Evolutionary conservation across 495 filamentous ascomycete species (phyloP).

Genomic region (Xylona heveae): DNA sequence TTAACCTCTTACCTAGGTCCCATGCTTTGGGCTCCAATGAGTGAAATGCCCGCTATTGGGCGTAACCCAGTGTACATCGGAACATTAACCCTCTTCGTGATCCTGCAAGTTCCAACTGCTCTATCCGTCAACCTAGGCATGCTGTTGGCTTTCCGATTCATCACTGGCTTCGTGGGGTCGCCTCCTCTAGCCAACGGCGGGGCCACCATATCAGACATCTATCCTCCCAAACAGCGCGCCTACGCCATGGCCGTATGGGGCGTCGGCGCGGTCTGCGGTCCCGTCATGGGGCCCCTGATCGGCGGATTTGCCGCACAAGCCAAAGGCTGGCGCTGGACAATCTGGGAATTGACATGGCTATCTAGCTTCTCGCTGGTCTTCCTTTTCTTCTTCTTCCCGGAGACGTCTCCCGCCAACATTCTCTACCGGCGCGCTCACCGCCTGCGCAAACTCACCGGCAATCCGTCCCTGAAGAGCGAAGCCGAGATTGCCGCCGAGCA

Average conservation of each 20-base stretch:
- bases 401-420: slow-evolving; percentile 18
- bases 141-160: slow-evolving; percentile 30
- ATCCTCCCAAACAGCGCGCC: slow-evolving; percentile 21
- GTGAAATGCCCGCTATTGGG: slow-evolving; percentile 27
- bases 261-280: slow-evolving; percentile 16
- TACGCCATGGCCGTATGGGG: slow-evolving; percentile 20
- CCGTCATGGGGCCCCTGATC: slow-evolving; percentile 18
- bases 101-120: slow-evolving; percentile 25
- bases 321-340: slow-evolving; percentile 17
- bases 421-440: slow-evolving; percentile 16
- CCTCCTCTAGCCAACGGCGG: slow-evolving; percentile 28
- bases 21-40: slow-evolving; percentile 27
- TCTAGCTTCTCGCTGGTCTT: slow-evolving; percentile 13
- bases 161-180: slow-evolving; percentile 29
- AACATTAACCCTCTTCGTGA: slow-evolving; percentile 27
- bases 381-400: slow-evolving; percentile 18
- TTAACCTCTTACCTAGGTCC: no score
- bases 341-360: slow-evolving; percentile 21
- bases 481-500: slow-evolving; percentile 14
- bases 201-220: slow-evolving; percentile 40
- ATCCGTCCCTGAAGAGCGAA: slow-evolving; percentile 15
- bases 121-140: slow-evolving; percentile 27
- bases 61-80: slow-evolving; percentile 25
- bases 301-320: slow-evolving; percentile 16
- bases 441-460: slow-evolving; percentile 15